Base-by-base conservation (phyloP, 129 eudicot species). In the Saussurea involucrata region DNA sequence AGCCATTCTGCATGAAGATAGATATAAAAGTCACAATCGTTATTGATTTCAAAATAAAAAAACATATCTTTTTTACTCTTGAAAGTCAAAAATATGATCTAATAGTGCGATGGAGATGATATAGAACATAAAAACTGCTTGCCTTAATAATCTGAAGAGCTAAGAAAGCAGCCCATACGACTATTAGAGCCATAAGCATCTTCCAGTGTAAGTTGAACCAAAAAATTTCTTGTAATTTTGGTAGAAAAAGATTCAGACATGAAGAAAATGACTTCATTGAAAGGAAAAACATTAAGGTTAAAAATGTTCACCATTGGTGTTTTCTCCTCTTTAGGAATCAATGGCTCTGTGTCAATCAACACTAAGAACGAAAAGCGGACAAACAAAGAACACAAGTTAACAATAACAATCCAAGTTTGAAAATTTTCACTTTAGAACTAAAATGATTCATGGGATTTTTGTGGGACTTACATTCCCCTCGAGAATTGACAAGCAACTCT, bases 81-180 rank as follows among this genome's bases (percentile, higher is more conserved):
- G 37, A 68, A 57, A 68, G 15, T 68, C 60, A 77, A 76, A 55
- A 24, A 63, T 53, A 57, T 24, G 20, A 55, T 32, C 68, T 33
- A 25, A 25, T 36, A n/a, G 37, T 69, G 24, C 10, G 63, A 27
- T 69, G 37, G 32, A n/a, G 63, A 69, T 36, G 40, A 69, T 34
- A 63, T 40, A 7, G 64, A 66, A 32, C 12, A 17, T 33, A 31
- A 67, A 32, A 73, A 67, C 57, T 12, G 63, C 90, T 83, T 86
- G 86, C 98, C 93, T 95, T 95, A 12, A 82, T 64, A 70, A 95
- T 73, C 78, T 95, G 99, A 74, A 95, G 92, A 69, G 88, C 83
- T 81, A 95, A 75, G 40, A 92, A 95, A 32, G 82, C 75, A 28
- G 70, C 72, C 97, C 99, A 95, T 37, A n/a, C n/a, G n/a, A n/a